Conservation (phyloP, 2,329 filamentous ascomycete species). For the Cladosporium phlei region DNA sequence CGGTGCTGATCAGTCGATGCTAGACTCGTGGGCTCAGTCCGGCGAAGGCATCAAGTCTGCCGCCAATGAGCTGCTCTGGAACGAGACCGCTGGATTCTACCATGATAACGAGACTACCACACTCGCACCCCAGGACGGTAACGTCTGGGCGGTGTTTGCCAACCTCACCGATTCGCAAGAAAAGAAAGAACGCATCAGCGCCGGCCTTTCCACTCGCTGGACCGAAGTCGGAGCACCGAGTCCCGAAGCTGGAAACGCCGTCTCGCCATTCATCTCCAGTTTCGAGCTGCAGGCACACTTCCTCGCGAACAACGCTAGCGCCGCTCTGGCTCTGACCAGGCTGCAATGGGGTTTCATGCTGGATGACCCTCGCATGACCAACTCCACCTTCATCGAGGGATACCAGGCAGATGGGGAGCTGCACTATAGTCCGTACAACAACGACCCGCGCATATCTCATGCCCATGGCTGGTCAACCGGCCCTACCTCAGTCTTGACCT, state of each 20-base stretch:
- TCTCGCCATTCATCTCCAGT: conserved; percentile 40
- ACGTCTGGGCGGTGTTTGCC: conserved; percentile 37
- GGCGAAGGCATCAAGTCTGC: conserved; percentile 41
- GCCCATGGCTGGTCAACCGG: conserved; percentile 32
- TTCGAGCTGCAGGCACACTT: conserved; percentile 44
- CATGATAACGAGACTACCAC: conserved; percentile 37
- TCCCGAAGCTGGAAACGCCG: conserved; percentile 37
- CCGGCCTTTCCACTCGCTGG: conserved; percentile 40
- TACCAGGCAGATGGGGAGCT: conserved; percentile 43
- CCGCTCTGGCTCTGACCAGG: conserved; percentile 41
- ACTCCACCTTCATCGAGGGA: conserved; percentile 41
- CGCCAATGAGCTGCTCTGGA: conserved; percentile 32
- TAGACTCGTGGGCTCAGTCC: conserved; percentile 38
- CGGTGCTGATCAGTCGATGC: conserved; percentile 36
- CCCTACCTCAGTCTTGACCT: conserved; percentile 40
- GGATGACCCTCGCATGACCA: conserved; percentile 38
- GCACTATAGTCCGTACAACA: conserved; percentile 31
- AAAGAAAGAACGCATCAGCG: conserved; percentile 31
- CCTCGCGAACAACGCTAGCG: conserved; percentile 33
- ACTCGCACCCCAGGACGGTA: conserved; percentile 52
- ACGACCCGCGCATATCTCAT: conserved; percentile 22
- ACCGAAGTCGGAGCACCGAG: conserved; percentile 43
- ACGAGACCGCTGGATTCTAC: conserved; percentile 30
- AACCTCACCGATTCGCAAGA: conserved; percentile 27
- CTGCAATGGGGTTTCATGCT: conserved; percentile 40